Conservation (phyloP, 2,329 filamentous ascomycete species). For the Dactylellina leptospora region DNA sequence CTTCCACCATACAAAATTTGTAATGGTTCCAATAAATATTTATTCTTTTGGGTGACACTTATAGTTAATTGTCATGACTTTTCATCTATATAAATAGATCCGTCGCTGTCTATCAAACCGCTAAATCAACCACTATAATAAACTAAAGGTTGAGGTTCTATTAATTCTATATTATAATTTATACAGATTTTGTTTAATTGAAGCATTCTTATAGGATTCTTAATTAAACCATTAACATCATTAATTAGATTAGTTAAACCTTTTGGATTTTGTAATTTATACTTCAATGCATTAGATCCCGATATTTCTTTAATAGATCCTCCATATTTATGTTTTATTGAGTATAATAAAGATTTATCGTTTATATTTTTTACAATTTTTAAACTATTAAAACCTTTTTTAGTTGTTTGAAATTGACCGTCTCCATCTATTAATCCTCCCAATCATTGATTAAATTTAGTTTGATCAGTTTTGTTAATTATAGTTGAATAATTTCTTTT, state of each 20-base stretch:
- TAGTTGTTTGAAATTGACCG: slow-evolving; percentile 19
- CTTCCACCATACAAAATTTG: slow-evolving; percentile 49
- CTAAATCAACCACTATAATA: slow-evolving; percentile 53
- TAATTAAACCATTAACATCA: slow-evolving; percentile 51
- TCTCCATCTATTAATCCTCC: slow-evolving; percentile 50
- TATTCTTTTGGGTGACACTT: slow-evolving; percentile 53
- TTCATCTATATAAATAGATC: slow-evolving; percentile 47
- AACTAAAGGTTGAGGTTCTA: slow-evolving; percentile 49
- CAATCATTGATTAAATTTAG: slow-evolving; percentile 39
- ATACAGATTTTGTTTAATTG: slow-evolving; percentile 53
- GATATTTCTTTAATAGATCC: slow-evolving; percentile 14
- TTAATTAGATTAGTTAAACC: slow-evolving; percentile 24
- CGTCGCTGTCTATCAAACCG: slow-evolving; percentile 53
- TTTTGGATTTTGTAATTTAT: slow-evolving; percentile 13
- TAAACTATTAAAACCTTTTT: slow-evolving; percentile 23
- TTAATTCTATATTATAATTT: slow-evolving; percentile 52
- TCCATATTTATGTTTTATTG: slow-evolving; percentile 2
- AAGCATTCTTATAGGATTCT: slow-evolving; percentile 45
- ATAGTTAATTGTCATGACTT: slow-evolving; percentile 49
- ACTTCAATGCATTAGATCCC: slow-evolving; percentile 10
- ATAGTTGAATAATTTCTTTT: not conserved
- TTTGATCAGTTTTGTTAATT: not conserved
- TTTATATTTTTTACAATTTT: slow-evolving; percentile 12
- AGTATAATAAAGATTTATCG: slow-evolving; percentile 37
- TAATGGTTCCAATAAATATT: slow-evolving; percentile 54